Conservation (phyloP, 129 eudicot species). For the carrot (Daucus carota) region DH1_v3.0 NC_030382.2:24793501-24794000, state of each 20-base stretch:
- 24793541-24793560: too few relatives aligned
- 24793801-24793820: background rate
- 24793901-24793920: too few relatives aligned
- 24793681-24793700: background rate
- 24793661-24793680: background rate
- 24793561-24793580: too few relatives aligned
- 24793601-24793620: background rate
- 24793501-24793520: too few relatives aligned
- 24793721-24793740: background rate
- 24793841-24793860: background rate
- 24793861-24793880: background rate
- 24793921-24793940: too few relatives aligned
- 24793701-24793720: too few relatives aligned
- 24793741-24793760: constrained; percentile 3
- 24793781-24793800: background rate
- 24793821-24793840: background rate
- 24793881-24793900: background rate
- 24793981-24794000: too few relatives aligned
- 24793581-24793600: too few relatives aligned
- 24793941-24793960: too few relatives aligned
- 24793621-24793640: background rate
- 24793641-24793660: background rate
- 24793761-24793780: too few relatives aligned
- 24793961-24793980: too few relatives aligned
- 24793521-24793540: too few relatives aligned